Evolutionary conservation across 2,329 filamentous ascomycete species (phyloP).

Genomic region (Xylariaceae sp.): DNA sequence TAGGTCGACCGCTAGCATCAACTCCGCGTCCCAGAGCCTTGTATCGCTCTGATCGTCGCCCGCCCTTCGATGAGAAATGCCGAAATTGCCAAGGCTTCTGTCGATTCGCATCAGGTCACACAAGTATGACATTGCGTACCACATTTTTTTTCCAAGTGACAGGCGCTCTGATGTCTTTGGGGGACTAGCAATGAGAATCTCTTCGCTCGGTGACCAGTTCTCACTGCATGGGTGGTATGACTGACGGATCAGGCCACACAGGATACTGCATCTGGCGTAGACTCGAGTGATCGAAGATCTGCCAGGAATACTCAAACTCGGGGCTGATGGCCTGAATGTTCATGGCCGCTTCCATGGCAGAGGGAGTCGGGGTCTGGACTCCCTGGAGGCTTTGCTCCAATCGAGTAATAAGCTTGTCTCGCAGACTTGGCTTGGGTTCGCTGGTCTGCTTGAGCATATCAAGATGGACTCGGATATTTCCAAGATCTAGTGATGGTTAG

Average conservation of each 20-base stretch:
- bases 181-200: neutral
- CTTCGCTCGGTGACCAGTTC: neutral
- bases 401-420: conserved; percentile 18
- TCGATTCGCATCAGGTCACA: too few species aligned
- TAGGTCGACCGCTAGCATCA: neutral
- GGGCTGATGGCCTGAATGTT: conserved; percentile 6
- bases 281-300: conserved; percentile 24
- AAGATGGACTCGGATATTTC: conserved; percentile 26
- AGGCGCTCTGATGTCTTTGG: neutral
- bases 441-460: conserved; percentile 24
- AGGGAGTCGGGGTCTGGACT: conserved; percentile 17
- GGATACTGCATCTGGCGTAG: conserved; percentile 13
- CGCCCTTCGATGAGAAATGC: neutral
- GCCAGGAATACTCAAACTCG: conserved; percentile 20
- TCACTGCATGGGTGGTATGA: neutral
- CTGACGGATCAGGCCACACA: conserved; percentile 1
- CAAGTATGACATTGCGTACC: neutral
- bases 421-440: conserved; percentile 21
- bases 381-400: conserved; percentile 24
- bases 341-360: conserved; percentile 2
- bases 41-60: neutral
- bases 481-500: conserved; percentile 16
- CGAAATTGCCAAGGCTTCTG: neutral
- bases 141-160: neutral
- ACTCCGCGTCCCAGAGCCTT: neutral